A percentile compares a stretch with the other conserved stretches of the same genome.
These are phyloP conservation scores for Leccinum subgranulosum DNA, from an alignment of 768 basidiomycete species.

Conservation along the genomic window DNA sequence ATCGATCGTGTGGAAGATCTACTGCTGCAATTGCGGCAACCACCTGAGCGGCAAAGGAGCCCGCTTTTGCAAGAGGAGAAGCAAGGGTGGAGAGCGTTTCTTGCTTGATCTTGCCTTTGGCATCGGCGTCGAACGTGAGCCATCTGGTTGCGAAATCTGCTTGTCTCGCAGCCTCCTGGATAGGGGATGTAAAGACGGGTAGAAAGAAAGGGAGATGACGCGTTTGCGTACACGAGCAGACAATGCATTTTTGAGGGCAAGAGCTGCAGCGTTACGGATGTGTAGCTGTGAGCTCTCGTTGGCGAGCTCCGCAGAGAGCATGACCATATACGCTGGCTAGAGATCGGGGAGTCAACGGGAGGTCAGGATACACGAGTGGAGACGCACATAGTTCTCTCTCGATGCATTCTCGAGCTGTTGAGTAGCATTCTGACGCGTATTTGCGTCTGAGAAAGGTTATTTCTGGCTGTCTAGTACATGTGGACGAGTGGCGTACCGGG, in stretches of 20 bases:
- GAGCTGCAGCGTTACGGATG: constrained; percentile 91
- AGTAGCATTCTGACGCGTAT: constrained; percentile 89
- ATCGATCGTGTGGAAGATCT: constrained; percentile 84
- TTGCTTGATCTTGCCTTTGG: constrained; percentile 82
- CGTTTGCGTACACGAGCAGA: constrained; percentile 74
- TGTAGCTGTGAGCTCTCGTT: constrained; percentile 69
- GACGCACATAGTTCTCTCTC: constrained; percentile 84
- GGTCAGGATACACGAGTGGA: background rate
- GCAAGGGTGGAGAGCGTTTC: constrained; percentile 80
- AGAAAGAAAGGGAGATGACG: constrained; percentile 14
- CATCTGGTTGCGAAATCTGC: constrained; percentile 75
- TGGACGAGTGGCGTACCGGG: constrained; percentile 56
- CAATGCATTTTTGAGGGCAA: constrained; percentile 95
- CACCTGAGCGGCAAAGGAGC: constrained; percentile 88
- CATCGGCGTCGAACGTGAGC: constrained; percentile 67
- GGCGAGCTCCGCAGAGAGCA: constrained; percentile 81
- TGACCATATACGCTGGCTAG: constrained; percentile 90
- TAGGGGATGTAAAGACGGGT: constrained; percentile 16
- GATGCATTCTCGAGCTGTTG: constrained; percentile 85
- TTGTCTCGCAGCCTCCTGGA: constrained; percentile 73
- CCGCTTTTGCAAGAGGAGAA: constrained; percentile 67
- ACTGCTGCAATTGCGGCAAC: constrained; percentile 92
- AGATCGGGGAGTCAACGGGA: constrained; percentile 22
- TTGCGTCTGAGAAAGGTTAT: constrained; percentile 59
- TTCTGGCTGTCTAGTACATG: constrained; percentile 32